Conservation (phyloP, 2,329 filamentous ascomycete genomes). For the Neospermospora avenae region DNA sequence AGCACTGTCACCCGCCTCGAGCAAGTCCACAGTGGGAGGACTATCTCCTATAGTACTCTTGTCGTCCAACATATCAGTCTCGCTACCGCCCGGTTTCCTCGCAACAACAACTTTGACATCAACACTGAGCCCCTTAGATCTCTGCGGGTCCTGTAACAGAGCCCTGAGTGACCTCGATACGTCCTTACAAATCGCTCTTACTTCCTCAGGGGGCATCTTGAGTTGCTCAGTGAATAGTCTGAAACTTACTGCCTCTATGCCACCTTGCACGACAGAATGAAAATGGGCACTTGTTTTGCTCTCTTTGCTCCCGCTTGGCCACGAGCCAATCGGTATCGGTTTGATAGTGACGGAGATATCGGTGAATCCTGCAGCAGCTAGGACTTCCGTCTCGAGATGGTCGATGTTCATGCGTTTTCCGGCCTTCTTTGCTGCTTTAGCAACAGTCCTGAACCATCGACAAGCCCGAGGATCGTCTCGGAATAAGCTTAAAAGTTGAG, state of each 20-base stretch:
- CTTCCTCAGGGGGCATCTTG: conserved; percentile 28
- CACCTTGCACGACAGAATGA: conserved; percentile 23
- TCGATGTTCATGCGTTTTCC: conserved; percentile 22
- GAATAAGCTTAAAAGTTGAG: conserved; percentile 22
- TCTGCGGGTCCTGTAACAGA: conserved; percentile 24
- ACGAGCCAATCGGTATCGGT: conserved; percentile 33
- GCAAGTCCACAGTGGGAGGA: conserved; percentile 3
- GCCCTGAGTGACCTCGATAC: conserved; percentile 18
- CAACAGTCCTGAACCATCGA: conserved; percentile 14
- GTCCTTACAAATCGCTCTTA: conserved; percentile 18
- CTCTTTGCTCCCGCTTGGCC: conserved; percentile 36
- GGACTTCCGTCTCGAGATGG: conserved; percentile 28
- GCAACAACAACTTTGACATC: conserved; percentile 26
- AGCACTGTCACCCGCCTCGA: background rate
- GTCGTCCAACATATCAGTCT: conserved; percentile 8
- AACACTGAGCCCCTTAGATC: conserved; percentile 24
- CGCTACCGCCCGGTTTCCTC: conserved; percentile 27
- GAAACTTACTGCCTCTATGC: conserved; percentile 29
- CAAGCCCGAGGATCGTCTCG: conserved; percentile 12
- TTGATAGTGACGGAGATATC: conserved; percentile 37
- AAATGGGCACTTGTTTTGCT: conserved; percentile 29
- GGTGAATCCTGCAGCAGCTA: conserved; percentile 41
- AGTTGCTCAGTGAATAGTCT: conserved; percentile 28
- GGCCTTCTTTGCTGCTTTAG: conserved; percentile 19
- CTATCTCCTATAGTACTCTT: conserved; percentile 9